Evolutionary conservation across 768 basidiomycete genomes (phyloP).

Genomic region (Jaapia argillacea): DNA sequence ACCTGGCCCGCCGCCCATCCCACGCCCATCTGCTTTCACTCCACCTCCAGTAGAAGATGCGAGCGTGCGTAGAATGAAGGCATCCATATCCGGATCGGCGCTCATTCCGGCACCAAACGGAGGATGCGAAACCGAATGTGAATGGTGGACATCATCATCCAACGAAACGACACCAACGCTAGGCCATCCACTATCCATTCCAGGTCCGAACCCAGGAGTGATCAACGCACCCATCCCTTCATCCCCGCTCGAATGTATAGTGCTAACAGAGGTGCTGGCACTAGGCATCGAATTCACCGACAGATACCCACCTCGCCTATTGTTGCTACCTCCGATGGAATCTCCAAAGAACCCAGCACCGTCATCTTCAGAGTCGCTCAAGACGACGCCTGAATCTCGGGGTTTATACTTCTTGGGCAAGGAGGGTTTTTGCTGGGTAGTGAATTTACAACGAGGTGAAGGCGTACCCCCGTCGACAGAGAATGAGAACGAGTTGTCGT

Average conservation of each 20-base stretch:
- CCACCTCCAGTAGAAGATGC: too few relatives aligned
- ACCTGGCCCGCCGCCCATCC: too few relatives aligned
- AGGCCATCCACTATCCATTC: constrained; percentile 55
- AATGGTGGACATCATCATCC: constrained; percentile 32
- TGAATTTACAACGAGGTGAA: constrained; percentile 36
- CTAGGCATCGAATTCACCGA: too few relatives aligned
- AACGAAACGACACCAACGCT: constrained; percentile 26
- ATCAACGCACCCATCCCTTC: constrained; percentile 41
- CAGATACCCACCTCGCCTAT: too few relatives aligned
- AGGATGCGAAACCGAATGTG: too few relatives aligned
- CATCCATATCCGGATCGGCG: constrained; percentile 35
- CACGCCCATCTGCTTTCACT: constrained; percentile 34
- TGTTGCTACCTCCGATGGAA: too few relatives aligned
- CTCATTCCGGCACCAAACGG: constrained; percentile 12
- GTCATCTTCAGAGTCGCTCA: constrained; percentile 54
- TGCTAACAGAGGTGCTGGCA: constrained; percentile 51
- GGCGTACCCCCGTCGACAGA: constrained; percentile 48
- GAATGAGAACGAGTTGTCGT: constrained; percentile 45
- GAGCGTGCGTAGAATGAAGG: constrained; percentile 65
- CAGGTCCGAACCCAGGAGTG: constrained; percentile 54
- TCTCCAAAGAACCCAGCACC: constrained; percentile 14
- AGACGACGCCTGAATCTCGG: constrained; percentile 55
- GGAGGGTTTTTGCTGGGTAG: constrained; percentile 19
- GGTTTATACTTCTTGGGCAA: constrained; percentile 62
- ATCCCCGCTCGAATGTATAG: constrained; percentile 45